phyloP scores from a whole-genome alignment of 768 basidiomycete genomes.

The Lentinula detonsa region DNA sequence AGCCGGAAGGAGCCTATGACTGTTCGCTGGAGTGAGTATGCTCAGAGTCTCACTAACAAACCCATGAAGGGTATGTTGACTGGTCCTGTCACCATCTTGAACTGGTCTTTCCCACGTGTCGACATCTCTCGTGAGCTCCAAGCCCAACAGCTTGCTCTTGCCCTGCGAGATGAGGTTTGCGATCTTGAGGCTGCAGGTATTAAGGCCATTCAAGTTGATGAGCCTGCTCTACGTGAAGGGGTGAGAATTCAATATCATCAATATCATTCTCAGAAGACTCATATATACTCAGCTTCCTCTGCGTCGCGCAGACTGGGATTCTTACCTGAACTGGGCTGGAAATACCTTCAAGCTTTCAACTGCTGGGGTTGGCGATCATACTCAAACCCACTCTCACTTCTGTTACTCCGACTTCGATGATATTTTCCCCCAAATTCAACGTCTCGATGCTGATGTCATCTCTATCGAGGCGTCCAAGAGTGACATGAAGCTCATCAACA shows the following conservation, averaged over 20 bases:
- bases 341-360: slow-evolving; percentile 98
- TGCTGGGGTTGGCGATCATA: slow-evolving; percentile 88
- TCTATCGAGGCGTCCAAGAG: slow-evolving; percentile 98
- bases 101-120: slow-evolving; percentile 99
- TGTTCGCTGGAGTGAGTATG: slow-evolving; percentile 94
- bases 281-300: slow-evolving; percentile 71
- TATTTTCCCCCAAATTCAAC: slow-evolving; percentile 96
- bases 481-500: slow-evolving; percentile 94
- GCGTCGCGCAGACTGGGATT: slow-evolving; percentile 93
- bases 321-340: slow-evolving; percentile 96
- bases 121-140: slow-evolving; percentile 95
- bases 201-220: slow-evolving; percentile 97
- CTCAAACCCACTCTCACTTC: slow-evolving; percentile 99
- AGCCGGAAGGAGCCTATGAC: slow-evolving; percentile 92
- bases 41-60: slow-evolving; percentile 86
- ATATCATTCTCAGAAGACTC: slow-evolving; percentile 6
- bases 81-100: slow-evolving; percentile 96
- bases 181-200: slow-evolving; percentile 98
- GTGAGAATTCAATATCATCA: slow-evolving; percentile 35
- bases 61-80: slow-evolving; percentile 99
- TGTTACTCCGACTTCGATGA: slow-evolving; percentile 99
- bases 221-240: slow-evolving; percentile 99
- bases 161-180: slow-evolving; percentile 95
- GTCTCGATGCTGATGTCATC: slow-evolving; percentile 97
- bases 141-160: slow-evolving; percentile 96